These are phyloP conservation scores for Chlorophyllum brunneum DNA, from an alignment of 768 basidiomycete species.

Conservation along the genomic window DNA sequence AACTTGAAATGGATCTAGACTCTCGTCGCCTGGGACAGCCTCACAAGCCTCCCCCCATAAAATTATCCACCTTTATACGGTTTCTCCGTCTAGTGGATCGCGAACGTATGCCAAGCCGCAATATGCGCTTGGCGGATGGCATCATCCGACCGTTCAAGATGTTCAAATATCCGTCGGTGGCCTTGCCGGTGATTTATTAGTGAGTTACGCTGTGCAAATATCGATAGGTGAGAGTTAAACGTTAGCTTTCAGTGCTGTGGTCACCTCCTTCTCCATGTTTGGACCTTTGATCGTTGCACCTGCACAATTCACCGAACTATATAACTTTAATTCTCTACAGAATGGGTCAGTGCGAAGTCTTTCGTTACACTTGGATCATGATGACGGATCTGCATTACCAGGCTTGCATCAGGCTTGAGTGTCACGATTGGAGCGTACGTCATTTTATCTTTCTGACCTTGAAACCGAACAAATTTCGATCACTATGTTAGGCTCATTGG, in stretches of 20 bases:
- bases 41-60: not conserved
- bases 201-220: not conserved
- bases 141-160: not conserved
- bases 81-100: not conserved
- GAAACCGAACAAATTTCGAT: not conserved
- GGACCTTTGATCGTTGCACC: constrained; percentile 25
- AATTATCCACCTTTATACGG: not conserved
- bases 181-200: not conserved
- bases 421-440: constrained; percentile 32
- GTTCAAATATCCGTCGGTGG: not conserved
- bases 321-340: constrained; percentile 27
- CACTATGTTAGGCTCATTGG: constrained; percentile 16
- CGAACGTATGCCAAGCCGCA: not conserved
- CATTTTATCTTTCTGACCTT: not conserved
- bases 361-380: not conserved
- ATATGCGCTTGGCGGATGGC: not conserved
- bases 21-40: not conserved
- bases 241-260: not conserved
- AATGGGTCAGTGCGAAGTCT: constrained; percentile 24
- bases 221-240: not conserved
- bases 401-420: constrained; percentile 32
- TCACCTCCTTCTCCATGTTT: not conserved
- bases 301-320: constrained; percentile 3
- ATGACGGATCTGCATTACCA: constrained; percentile 8
- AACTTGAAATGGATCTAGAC: not conserved